Percentiles rank a stretch among this genome's conserved stretches.
Conservation (phyloP, 2,329 filamentous ascomycete genomes). For the Sarocladiaceae sp. region DNA sequence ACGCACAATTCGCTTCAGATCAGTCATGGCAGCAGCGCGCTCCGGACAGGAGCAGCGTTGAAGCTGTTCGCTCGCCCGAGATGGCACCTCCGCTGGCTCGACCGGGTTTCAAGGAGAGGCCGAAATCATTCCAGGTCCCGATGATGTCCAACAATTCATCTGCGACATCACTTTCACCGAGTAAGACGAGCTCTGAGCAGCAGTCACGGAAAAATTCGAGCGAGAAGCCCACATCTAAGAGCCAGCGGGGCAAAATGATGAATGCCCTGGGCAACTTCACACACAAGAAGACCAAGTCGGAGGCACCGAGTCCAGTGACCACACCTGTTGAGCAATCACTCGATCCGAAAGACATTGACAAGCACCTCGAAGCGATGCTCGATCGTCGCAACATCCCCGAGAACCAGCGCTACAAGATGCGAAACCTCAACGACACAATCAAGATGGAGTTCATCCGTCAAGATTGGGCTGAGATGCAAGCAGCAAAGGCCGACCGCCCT, state of each 20-base stretch:
- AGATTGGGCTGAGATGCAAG: slow-evolving; percentile 69
- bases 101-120: slow-evolving; percentile 36
- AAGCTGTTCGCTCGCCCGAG: slow-evolving; percentile 14
- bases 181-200: slow-evolving; percentile 14
- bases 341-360: slow-evolving; percentile 50
- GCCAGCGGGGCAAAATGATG: slow-evolving; percentile 35
- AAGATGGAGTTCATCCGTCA: slow-evolving; percentile 95
- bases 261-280: slow-evolving; percentile 33
- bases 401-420: slow-evolving; percentile 92
- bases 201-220: background rate
- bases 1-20: slow-evolving; percentile 61
- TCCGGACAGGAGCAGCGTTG: slow-evolving; percentile 20
- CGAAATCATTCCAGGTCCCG: slow-evolving; percentile 45
- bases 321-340: slow-evolving; percentile 40
- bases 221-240: slow-evolving; percentile 28
- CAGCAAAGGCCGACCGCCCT: slow-evolving; percentile 40
- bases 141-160: slow-evolving; percentile 17
- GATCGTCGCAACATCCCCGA: slow-evolving; percentile 91
- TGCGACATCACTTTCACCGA: slow-evolving; percentile 9
- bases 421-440: slow-evolving; percentile 79
- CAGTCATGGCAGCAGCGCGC: slow-evolving; percentile 18
- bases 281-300: slow-evolving; percentile 33
- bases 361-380: slow-evolving; percentile 59
- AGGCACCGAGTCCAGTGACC: slow-evolving; percentile 24
- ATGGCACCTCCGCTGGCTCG: slow-evolving; percentile 17